phyloP scores from a whole-genome alignment of 306 rosid species.

The Castanospermum australe region DNA sequence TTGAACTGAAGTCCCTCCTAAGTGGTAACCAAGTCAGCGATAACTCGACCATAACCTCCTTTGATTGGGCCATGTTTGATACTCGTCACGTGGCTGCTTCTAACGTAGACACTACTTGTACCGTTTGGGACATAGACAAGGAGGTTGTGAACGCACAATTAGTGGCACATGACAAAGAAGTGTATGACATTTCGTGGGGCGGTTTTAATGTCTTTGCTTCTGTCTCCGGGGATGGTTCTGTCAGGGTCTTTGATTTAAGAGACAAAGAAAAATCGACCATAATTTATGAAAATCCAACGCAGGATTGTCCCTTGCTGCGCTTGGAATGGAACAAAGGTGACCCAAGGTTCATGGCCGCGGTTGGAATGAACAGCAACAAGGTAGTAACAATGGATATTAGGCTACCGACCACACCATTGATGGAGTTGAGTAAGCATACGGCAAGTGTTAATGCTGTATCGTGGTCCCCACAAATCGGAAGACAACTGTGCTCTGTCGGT shows the following conservation, averaged over 20 bases:
- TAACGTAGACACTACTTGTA: constrained; percentile 59
- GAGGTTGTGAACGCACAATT: constrained; percentile 55
- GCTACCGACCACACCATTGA: constrained; percentile 53
- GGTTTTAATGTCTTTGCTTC: constrained; percentile 71
- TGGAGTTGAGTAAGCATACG: constrained; percentile 53
- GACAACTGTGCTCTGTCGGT: constrained; percentile 50
- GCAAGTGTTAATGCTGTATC: constrained; percentile 63
- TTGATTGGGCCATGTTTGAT: constrained; percentile 59
- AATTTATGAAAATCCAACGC: constrained; percentile 54
- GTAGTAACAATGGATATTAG: constrained; percentile 67
- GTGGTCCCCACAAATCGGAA: constrained; percentile 59
- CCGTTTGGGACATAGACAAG: constrained; percentile 67
- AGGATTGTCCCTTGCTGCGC: constrained; percentile 48
- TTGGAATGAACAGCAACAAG: constrained; percentile 55
- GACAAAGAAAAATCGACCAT: constrained; percentile 69
- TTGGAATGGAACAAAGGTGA: constrained; percentile 73
- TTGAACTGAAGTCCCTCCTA: constrained; percentile 55
- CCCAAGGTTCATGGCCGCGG: constrained; percentile 59
- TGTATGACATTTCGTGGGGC: constrained; percentile 71
- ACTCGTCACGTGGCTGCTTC: constrained; percentile 43
- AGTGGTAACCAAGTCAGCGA: constrained; percentile 50
- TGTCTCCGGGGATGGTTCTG: constrained; percentile 69
- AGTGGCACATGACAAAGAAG: constrained; percentile 79
- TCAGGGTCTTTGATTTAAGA: constrained; percentile 63
- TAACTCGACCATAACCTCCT: constrained; percentile 54